Evolutionary conservation across 306 rosid genomes (phyloP), one percentile per base, ranked within the genome.

Genomic region (Malus sylvestris): DNA sequence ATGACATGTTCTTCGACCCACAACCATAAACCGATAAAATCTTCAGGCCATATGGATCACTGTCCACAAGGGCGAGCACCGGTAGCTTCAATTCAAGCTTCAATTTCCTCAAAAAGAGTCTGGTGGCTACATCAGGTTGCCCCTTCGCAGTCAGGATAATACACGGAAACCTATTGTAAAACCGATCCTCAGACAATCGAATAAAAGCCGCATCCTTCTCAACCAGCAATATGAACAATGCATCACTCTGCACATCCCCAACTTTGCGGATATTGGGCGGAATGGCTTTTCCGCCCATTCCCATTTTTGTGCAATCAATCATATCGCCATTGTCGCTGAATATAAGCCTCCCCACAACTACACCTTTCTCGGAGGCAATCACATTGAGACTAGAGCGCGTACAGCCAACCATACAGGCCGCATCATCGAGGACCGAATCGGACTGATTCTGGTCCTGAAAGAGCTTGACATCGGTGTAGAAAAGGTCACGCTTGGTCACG

Each of bases 251-350:
- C 98, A 94, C 90, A 85, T 94, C 93, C 77, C 93, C 97, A 53
- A 93, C 97, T 71, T 97, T 81, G 61, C 87, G 94, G 52, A 93
- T 93, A 79, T 93, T 91, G 0, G 98, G 98, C 0, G 98, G 98
- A 63, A 94, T 91, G 0, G 97, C 97, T 14, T 94, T 91, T 4
- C 97, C 98, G 1, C 98, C 98, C 97, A 91, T 90, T 1, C 98
- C 98, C 98, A 94, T 94, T 73, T 93, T 94, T 1, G 98, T 91
- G 73, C 98, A 94, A 61, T 94, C 98, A 4, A 94, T 94, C 91
- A 91, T 86, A 70, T 94, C 98, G 6, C 98, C 97, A 66, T 90
- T 89, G 80, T 94, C 98, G 32, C 98, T 94, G 82, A 94, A 94
- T 76, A 94, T 86, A 5, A 94, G 82, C 27, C 98, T 80, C 7